phyloP scores from a whole-genome alignment of 2,329 filamentous ascomycete genomes.

The Helotiales sp. region DNA sequence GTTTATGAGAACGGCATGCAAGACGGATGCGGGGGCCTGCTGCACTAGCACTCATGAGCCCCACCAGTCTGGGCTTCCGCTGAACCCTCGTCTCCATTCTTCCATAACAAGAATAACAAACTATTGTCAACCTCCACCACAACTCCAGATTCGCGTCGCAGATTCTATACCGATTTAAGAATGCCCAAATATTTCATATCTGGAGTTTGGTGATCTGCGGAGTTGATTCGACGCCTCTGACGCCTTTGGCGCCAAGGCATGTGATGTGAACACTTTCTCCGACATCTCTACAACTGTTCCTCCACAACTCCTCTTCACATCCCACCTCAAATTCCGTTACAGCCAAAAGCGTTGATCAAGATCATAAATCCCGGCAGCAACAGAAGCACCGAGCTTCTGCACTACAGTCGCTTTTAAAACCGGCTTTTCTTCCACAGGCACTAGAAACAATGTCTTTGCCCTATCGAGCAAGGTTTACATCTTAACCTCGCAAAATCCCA shows the following conservation, averaged over 20 bases:
- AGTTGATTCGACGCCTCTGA: not conserved
- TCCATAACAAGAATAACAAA: not conserved
- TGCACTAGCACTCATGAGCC: not conserved
- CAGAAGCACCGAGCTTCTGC: not conserved
- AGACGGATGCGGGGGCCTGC: not conserved
- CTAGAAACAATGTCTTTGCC: no score
- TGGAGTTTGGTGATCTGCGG: constrained; percentile 1
- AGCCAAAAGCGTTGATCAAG: not conserved
- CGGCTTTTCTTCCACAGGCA: no score
- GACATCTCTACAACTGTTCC: not conserved
- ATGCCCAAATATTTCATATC: not conserved
- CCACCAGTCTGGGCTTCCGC: not conserved
- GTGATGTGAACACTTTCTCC: not conserved
- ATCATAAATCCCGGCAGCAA: not conserved
- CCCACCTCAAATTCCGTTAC: not conserved
- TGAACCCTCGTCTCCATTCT: not conserved
- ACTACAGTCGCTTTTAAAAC: no score
- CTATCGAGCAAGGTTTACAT: no score
- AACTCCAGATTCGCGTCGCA: constrained; percentile 1
- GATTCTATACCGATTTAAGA: not conserved
- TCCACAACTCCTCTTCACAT: not conserved
- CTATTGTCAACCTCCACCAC: constrained; percentile 1
- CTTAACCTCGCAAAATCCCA: no score
- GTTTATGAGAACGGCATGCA: not conserved
- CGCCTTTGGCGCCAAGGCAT: not conserved